Percentiles rank a stretch among this genome's conserved stretches.
phyloP scores from a whole-genome alignment of 169 alveolate genomes.

The Plasmodium adleri region DNA sequence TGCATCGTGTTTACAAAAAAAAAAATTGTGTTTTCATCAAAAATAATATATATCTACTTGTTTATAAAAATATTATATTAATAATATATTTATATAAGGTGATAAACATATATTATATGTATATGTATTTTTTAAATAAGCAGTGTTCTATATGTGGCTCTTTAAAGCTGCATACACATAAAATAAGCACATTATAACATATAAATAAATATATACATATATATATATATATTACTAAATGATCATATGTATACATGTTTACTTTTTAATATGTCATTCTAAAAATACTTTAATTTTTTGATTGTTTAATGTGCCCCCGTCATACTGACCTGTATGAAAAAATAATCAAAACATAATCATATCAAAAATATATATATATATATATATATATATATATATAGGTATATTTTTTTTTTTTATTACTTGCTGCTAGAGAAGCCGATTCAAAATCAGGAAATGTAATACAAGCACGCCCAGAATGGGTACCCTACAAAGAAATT shows the following conservation, averaged over 20 bases:
- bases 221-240: background rate
- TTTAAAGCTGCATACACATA: no score
- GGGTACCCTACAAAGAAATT: constrained; percentile 46
- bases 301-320: constrained; percentile 67
- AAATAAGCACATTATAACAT: background rate
- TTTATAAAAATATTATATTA: no score
- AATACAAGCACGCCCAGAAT: constrained; percentile 66
- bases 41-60: no score
- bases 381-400: constrained; percentile 4
- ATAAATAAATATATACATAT: constrained; percentile 2
- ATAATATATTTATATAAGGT: no score
- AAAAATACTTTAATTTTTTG: constrained; percentile 70
- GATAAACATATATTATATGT: no score
- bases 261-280: constrained; percentile 31
- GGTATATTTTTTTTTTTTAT: constrained; percentile 7
- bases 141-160: no score
- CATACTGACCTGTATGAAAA: constrained; percentile 43
- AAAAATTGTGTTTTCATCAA: no score
- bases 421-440: constrained; percentile 72
- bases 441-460: constrained; percentile 63
- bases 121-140: no score
- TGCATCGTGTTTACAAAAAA: no score
- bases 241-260: background rate
- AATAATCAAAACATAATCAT: constrained; percentile 20
- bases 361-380: background rate